Conservation (phyloP, 768 basidiomycete genomes). For the Boletus coccyginus region DNA sequence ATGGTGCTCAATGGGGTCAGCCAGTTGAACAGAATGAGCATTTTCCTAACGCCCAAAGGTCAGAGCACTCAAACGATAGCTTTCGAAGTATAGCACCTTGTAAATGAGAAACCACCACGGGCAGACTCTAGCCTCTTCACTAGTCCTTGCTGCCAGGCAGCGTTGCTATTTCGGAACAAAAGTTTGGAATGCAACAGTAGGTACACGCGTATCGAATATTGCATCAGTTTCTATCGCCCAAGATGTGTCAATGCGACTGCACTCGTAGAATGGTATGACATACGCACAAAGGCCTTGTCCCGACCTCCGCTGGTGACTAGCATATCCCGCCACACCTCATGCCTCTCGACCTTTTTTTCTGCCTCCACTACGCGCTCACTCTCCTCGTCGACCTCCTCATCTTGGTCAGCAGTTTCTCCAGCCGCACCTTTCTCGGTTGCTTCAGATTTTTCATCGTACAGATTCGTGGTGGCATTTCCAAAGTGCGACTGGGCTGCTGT, state of each 20-base stretch:
- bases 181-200: constrained; percentile 64
- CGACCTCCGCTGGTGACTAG: constrained; percentile 74
- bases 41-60: constrained; percentile 51
- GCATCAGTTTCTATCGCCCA: constrained; percentile 70
- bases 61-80: not conserved
- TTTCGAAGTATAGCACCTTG: constrained; percentile 48
- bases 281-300: constrained; percentile 81
- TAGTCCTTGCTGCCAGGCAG: constrained; percentile 55
- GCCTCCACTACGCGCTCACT: constrained; percentile 43
- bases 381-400: constrained; percentile 48
- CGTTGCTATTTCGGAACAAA: constrained; percentile 42
- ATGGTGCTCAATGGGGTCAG: constrained; percentile 69
- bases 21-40: constrained; percentile 84
- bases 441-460: constrained; percentile 47
- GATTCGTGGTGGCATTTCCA: constrained; percentile 12
- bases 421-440: constrained; percentile 15
- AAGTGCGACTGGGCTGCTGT: constrained; percentile 25
- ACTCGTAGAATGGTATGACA: not conserved
- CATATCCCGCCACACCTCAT: constrained; percentile 81
- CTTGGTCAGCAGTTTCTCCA: constrained; percentile 27
- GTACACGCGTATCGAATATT: constrained; percentile 77
- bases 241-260: not conserved
- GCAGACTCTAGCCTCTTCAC: constrained; percentile 54
- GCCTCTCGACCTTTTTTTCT: constrained; percentile 48
- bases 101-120: constrained; percentile 64